Base-by-base conservation (phyloP, 2,329 filamentous ascomycete genomes). In the Colletotrichum tofieldiae region DNA sequence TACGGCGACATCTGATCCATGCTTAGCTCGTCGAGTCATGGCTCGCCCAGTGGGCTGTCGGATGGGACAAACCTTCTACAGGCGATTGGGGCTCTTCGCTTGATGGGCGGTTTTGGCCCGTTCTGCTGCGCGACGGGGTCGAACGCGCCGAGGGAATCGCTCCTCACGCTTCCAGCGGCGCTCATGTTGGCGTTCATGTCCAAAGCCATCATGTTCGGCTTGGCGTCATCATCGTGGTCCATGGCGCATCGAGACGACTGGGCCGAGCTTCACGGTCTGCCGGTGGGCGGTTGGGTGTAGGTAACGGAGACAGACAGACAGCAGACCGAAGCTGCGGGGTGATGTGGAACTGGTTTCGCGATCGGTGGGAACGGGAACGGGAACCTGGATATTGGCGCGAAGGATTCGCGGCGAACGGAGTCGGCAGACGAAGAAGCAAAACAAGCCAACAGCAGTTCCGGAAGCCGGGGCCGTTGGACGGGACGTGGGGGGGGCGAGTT, bases 21-120 rank as follows among this genome's bases (percentile, higher is more conserved):
- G 45, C 45, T 74, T 60, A 72, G 72, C 60, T 72, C 63, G 45
- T 45, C 45, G 23, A 32, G 52, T 67, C 55, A 23, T 32, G 61
- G 32, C 45, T 23, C 66, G 65, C 54, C 55, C 41, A n/a, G 52
- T 37, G 43, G 32, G 55, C 55, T 43, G 63, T 41, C 32, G 41
- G 47, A 23, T 35, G 29, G 35, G 74, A 78, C 82, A 73, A 79
- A 88, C 87, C 86, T 86, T 79, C 86, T 83, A 76, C 87, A 89
- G 68, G 87, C 87, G 76, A 88, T 87, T 35, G 86, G 82, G 49
- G 86, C 85, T 78, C 85, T 83, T 62, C 86, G 84, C 78, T 86
- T 88, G 77, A 87, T 83, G 55, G 69, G 73, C 6, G 77, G 56
- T 47, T 74, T 75, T 14, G 67, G 26, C 29, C 61, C 73, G 26